Conservation (phyloP, 257 asterid species). For the Jasminum sambac region DNA sequence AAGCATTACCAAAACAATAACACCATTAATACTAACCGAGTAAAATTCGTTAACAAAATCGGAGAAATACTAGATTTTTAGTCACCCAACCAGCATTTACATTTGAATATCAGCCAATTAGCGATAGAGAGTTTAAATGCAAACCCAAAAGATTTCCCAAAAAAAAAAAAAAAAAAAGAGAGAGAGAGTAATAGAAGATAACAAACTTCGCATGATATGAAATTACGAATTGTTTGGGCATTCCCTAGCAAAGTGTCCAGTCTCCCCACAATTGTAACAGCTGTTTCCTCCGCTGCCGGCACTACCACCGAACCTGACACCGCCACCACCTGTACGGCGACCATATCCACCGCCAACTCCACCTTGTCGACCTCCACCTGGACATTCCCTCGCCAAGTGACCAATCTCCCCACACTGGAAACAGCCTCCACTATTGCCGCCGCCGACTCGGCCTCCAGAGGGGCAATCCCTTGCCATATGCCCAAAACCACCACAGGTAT, state of each 20-base stretch:
- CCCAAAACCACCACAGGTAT: constrained; percentile 67
- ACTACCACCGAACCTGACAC: constrained; percentile 38
- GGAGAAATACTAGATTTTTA: background rate
- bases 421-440: constrained; percentile 37
- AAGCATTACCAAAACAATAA: background rate
- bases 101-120: background rate
- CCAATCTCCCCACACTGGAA: constrained; percentile 44
- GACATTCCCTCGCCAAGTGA: constrained; percentile 50
- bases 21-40: background rate
- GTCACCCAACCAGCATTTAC: background rate
- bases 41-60: background rate
- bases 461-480: constrained; percentile 76
- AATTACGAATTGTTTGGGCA: constrained; percentile 31
- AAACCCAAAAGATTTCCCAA: background rate
- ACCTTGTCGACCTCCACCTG: background rate
- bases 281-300: constrained; percentile 31
- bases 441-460: constrained; percentile 33
- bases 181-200: background rate
- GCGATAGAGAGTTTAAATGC: background rate
- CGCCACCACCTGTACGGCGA: constrained; percentile 39
- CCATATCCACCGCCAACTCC: constrained; percentile 31
- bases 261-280: constrained; percentile 69
- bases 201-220: background rate
- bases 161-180: background rate
- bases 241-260: constrained; percentile 80